Evolutionary conservation across 176 grass and related monocot genomes (phyloP).

Genomic region (Stipa capillata): DNA sequence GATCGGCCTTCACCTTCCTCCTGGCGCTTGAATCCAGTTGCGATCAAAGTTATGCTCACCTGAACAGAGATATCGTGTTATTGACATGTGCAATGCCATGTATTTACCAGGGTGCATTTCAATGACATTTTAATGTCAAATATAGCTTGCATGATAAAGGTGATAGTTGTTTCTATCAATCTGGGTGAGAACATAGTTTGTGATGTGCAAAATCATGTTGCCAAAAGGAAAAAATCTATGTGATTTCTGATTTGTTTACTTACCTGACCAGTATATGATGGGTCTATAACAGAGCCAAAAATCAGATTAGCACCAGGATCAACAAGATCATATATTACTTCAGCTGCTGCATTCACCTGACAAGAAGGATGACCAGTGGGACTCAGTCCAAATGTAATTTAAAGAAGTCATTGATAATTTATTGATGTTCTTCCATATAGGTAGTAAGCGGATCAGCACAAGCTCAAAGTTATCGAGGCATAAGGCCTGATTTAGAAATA

Average conservation of each 20-base stretch:
- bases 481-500: background rate
- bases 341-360: conserved; percentile 88
- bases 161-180: background rate
- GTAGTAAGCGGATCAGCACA: too few relatives aligned
- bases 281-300: conserved; percentile 87
- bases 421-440: too few relatives aligned
- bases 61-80: conserved; percentile 9
- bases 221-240: too few relatives aligned
- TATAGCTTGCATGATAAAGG: background rate
- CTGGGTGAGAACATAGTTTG: background rate
- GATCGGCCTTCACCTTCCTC: conserved; percentile 45
- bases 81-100: background rate
- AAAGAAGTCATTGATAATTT: background rate
- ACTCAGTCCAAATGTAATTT: background rate
- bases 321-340: conserved; percentile 96
- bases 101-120: background rate
- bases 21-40: conserved; percentile 84
- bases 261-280: conserved; percentile 85
- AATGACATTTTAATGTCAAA: background rate
- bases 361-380: background rate
- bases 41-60: conserved; percentile 88
- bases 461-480: background rate
- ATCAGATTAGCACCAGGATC: conserved; percentile 94
- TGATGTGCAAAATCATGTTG: background rate
- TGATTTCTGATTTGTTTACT: conserved; percentile 6